These are phyloP conservation scores for Gymnopus androsaceus DNA, from an alignment of 1,284 basidiomycete genomes.

Conservation along the genomic window DNA sequence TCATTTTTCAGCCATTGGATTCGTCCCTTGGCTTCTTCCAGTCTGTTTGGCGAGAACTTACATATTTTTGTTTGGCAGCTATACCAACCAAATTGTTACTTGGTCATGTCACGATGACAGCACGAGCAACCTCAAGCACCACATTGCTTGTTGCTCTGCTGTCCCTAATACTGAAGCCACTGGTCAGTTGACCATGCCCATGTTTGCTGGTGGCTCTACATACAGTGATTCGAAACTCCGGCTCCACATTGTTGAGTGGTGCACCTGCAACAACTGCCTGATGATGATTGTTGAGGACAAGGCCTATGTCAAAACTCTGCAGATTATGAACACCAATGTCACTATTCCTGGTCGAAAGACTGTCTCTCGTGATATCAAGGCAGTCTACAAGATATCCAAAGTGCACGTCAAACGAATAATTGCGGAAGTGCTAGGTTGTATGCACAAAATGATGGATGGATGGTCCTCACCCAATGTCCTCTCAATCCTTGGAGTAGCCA, in stretches of 20 bases:
- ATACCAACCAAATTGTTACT: neutral
- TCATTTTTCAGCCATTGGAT: too few relatives aligned
- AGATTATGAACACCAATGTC: neutral
- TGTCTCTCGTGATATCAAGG: neutral
- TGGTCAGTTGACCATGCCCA: neutral
- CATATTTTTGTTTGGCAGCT: too few relatives aligned
- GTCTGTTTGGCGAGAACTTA: too few relatives aligned
- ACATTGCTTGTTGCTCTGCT: neutral
- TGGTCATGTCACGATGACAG: neutral
- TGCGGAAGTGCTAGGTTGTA: neutral
- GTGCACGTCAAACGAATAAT: neutral
- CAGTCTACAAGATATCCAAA: neutral
- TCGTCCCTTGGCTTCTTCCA: too few relatives aligned
- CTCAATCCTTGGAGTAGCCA: constrained; percentile 6
- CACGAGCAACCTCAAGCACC: neutral
- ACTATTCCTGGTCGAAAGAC: neutral
- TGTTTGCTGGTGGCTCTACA: neutral
- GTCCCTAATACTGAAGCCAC: neutral
- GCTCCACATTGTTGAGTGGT: constrained; percentile 1
- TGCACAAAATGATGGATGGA: constrained; percentile 1
- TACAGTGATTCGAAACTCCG: neutral
- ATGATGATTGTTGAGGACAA: neutral
- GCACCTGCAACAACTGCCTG: neutral
- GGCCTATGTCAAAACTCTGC: neutral
- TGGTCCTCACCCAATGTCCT: constrained; percentile 4